phyloP scores from a whole-genome alignment of 257 asterid species.

The Nicotiana tomentosiformis region DNA sequence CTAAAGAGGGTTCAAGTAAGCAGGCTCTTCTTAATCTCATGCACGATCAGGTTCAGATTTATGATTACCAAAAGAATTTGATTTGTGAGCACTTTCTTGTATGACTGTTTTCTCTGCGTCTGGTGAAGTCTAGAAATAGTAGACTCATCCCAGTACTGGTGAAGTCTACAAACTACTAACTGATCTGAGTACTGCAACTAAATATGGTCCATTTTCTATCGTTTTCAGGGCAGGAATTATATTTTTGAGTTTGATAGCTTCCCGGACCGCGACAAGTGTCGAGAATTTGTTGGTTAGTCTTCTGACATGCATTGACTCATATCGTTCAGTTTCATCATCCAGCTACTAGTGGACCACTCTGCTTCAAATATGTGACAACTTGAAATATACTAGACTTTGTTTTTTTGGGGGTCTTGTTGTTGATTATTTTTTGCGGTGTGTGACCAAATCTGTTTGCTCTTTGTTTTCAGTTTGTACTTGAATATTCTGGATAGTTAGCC shows the following conservation, averaged over 20 bases:
- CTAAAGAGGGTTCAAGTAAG: conserved; percentile 69
- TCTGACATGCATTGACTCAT: background rate
- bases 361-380: conserved; percentile 5
- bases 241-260: conserved; percentile 75
- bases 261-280: conserved; percentile 84
- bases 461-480: conserved; percentile 3
- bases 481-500: background rate
- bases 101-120: background rate
- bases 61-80: background rate
- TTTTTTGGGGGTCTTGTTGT: background rate
- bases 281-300: conserved; percentile 82
- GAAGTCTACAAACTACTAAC: conserved; percentile 3
- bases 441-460: background rate
- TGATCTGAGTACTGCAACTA: conserved; percentile 12
- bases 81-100: background rate
- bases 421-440: background rate
- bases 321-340: background rate
- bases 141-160: conserved; percentile 7
- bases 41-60: conserved; percentile 52
- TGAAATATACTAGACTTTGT: background rate
- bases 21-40: conserved; percentile 76
- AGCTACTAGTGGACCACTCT: background rate
- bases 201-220: background rate
- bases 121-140: conserved; percentile 2
- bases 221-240: conserved; percentile 59